phyloP scores from a whole-genome alignment of 2,329 filamentous ascomycete genomes.

The Aspergillus felis region DNA sequence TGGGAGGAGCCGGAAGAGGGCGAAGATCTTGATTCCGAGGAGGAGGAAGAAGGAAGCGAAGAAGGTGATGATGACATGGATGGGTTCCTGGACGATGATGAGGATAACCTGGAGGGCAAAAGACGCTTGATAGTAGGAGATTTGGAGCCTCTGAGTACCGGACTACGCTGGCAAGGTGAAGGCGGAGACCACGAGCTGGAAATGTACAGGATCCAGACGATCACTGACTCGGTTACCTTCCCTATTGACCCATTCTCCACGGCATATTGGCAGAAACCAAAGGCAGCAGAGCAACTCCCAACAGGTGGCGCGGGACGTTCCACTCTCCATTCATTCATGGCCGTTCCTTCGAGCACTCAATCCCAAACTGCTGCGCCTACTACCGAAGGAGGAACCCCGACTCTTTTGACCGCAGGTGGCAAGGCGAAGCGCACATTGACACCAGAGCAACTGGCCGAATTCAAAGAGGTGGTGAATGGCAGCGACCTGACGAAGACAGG shows the following conservation, averaged over 20 bases:
- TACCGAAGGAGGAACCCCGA: conserved; percentile 10
- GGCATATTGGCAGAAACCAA: conserved; percentile 64
- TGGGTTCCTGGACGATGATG: conserved; percentile 83
- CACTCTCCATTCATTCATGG: conserved; percentile 20
- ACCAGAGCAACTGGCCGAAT: conserved; percentile 58
- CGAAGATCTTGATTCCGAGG: conserved; percentile 62
- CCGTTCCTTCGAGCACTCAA: conserved; percentile 12
- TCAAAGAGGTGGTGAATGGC: conserved; percentile 67
- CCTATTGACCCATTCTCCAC: conserved; percentile 83
- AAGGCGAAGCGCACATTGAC: conserved; percentile 49
- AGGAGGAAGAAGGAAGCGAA: conserved; percentile 58
- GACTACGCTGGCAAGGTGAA: conserved; percentile 73
- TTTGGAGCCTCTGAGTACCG: conserved; percentile 72
- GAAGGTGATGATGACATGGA: conserved; percentile 82
- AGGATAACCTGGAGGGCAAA: conserved; percentile 59
- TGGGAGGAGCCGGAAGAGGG: conserved; percentile 70
- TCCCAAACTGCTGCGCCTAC: conserved; percentile 5
- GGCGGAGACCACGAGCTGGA: conserved; percentile 49
- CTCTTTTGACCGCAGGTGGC: conserved; percentile 7
- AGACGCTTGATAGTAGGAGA: conserved; percentile 60
- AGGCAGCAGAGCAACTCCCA: conserved; percentile 19
- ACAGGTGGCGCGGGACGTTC: conserved; percentile 11
- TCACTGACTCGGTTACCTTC: conserved; percentile 53
- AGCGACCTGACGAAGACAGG: conserved; percentile 71
- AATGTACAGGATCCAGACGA: conserved; percentile 69